Evolutionary conservation across 1,284 basidiomycete species (phyloP).

Genomic region (Trichosporon inkin): DNA sequence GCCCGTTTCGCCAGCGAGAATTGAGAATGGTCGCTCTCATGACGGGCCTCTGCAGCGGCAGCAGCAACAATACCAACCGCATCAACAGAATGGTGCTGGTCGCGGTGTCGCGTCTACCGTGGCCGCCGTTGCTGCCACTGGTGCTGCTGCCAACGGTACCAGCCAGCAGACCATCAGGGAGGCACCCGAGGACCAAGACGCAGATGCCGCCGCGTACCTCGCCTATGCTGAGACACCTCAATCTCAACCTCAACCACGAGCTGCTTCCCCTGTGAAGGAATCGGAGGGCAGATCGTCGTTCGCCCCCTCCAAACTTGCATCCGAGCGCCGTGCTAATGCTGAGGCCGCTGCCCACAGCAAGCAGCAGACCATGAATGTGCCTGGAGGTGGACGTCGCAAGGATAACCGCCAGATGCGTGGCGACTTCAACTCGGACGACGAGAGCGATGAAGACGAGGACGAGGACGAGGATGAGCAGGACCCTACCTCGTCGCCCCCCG

Average conservation of each 20-base stretch:
- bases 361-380: slow-evolving; percentile 56
- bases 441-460: slow-evolving; percentile 65
- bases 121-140: neutral
- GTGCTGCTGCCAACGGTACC: slow-evolving; percentile 5
- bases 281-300: slow-evolving; percentile 67
- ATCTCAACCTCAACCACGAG: neutral
- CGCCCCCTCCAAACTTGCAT: slow-evolving; percentile 71
- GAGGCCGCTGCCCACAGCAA: slow-evolving; percentile 63
- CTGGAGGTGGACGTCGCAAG: slow-evolving; percentile 36
- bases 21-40: neutral
- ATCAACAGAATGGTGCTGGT: neutral
- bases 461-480: slow-evolving; percentile 58
- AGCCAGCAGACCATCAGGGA: neutral
- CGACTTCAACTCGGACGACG: slow-evolving; percentile 15
- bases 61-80: neutral
- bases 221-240: slow-evolving; percentile 40
- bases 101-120: neutral
- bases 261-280: neutral
- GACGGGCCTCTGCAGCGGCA: slow-evolving; percentile 2
- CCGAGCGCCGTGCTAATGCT: slow-evolving; percentile 72
- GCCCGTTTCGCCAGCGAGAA: neutral
- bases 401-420: slow-evolving; percentile 6
- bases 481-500: slow-evolving; percentile 5
- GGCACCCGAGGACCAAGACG: slow-evolving; percentile 27
- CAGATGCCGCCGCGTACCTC: slow-evolving; percentile 40